These are phyloP conservation scores for Neofusicoccum sp. DNA, from an alignment of 2,329 filamentous ascomycete species.

Conservation along the genomic window DNA sequence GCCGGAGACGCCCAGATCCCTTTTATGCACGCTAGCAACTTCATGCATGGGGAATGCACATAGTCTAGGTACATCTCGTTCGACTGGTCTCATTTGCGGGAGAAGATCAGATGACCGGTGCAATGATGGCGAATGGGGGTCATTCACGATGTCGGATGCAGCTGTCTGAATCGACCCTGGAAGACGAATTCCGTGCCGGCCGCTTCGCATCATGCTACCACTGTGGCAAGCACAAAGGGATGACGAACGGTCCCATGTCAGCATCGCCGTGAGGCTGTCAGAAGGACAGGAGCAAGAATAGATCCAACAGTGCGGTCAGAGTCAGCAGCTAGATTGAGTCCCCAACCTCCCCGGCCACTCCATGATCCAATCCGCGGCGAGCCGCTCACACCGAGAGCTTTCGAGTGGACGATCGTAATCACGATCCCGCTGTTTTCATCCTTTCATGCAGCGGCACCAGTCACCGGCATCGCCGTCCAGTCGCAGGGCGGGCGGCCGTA, in stretches of 20 bases:
- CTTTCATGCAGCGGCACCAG: slow-evolving; percentile 3
- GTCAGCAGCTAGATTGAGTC: not conserved
- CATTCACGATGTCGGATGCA: not conserved
- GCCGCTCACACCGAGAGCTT: not conserved
- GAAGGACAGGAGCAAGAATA: not conserved
- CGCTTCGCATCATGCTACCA: not conserved
- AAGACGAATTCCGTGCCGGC: not conserved
- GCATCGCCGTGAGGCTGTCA: not conserved
- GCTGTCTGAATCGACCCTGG: not conserved
- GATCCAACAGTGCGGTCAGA: not conserved
- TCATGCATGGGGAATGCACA: not conserved
- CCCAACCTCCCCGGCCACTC: not conserved
- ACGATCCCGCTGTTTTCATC: slow-evolving; percentile 6
- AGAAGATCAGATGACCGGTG: slow-evolving; percentile 6
- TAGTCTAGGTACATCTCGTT: not conserved
- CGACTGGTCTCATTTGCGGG: not conserved
- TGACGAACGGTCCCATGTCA: not conserved
- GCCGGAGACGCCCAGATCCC: not conserved
- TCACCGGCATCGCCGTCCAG: not conserved
- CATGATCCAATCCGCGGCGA: not conserved
- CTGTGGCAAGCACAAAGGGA: not conserved
- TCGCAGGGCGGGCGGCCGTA: not conserved
- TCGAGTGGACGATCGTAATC: not conserved
- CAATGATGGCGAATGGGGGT: not conserved
- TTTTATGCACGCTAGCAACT: slow-evolving; percentile 1